These are phyloP conservation scores for Colletotrichum nymphaeae DNA, from an alignment of 2,329 filamentous ascomycete genomes.

Conservation along the genomic window DNA sequence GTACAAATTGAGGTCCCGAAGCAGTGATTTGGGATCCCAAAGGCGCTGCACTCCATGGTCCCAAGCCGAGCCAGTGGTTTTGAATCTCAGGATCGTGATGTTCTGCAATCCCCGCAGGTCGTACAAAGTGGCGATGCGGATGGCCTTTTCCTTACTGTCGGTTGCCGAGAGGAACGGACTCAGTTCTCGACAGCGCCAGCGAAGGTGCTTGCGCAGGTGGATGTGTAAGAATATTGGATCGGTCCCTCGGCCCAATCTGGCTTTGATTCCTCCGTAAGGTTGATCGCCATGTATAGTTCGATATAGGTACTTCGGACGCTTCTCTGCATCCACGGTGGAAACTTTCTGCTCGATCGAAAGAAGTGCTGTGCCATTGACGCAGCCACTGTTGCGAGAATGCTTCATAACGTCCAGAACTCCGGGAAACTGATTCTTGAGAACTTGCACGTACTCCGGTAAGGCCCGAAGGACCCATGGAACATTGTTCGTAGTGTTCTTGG, in stretches of 20 bases:
- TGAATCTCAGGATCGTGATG: background rate
- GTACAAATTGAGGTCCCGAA: background rate
- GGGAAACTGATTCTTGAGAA: background rate
- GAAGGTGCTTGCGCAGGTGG: background rate
- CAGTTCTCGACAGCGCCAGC: background rate
- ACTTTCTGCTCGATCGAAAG: background rate
- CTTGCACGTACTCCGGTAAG: background rate
- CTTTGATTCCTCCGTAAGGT: background rate
- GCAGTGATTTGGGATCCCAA: background rate
- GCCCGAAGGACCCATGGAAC: background rate
- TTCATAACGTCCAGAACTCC: background rate
- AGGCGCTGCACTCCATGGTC: background rate
- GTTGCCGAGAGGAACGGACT: conserved; percentile 18
- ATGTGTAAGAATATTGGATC: conserved; percentile 10
- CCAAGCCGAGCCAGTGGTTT: background rate
- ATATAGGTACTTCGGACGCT: background rate
- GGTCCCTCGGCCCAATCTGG: background rate
- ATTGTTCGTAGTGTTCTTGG: background rate
- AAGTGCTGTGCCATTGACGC: background rate
- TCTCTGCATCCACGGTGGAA: accelerated
- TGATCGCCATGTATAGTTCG: background rate
- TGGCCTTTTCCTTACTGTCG: background rate
- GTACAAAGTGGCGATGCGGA: background rate
- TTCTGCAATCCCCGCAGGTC: background rate
- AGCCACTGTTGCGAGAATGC: background rate